These are phyloP conservation scores for Dacryopinax primogenitus DNA, from an alignment of 768 basidiomycete genomes.

Conservation along the genomic window DNA sequence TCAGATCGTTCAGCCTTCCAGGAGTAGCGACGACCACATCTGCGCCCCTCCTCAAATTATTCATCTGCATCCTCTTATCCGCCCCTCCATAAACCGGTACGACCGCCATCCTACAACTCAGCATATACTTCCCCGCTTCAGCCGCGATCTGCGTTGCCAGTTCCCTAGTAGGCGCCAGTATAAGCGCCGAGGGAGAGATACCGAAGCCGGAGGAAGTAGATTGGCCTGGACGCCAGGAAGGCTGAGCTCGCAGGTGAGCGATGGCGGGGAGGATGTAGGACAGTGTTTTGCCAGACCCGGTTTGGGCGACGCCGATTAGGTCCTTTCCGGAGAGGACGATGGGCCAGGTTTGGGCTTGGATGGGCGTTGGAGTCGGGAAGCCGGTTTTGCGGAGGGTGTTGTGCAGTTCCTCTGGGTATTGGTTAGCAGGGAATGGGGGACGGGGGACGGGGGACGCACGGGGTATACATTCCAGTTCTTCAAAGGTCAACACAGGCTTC, in stretches of 20 bases:
- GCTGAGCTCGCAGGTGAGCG: not conserved
- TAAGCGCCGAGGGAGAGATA: conserved; percentile 11
- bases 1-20: conserved; percentile 35
- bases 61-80: conserved; percentile 34
- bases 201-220: not conserved
- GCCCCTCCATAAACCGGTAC: conserved; percentile 13
- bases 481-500: not conserved
- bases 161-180: conserved; percentile 36
- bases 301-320: conserved; percentile 34
- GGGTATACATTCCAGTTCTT: not conserved
- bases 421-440: not conserved
- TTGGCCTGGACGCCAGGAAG: not conserved
- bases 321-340: conserved; percentile 34
- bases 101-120: conserved; percentile 8
- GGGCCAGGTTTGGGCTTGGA: conserved; percentile 33
- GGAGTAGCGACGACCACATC: conserved; percentile 45
- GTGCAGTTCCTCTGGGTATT: not conserved
- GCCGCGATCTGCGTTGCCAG: conserved; percentile 34
- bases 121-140: conserved; percentile 21
- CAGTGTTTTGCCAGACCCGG: conserved; percentile 37
- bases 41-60: conserved; percentile 84
- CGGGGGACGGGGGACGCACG: not conserved
- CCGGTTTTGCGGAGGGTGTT: not conserved
- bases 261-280: conserved; percentile 33
- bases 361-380: conserved; percentile 31